These are phyloP conservation scores for Syzygium jambos DNA, from an alignment of 345 rosid species.

Conservation along the genomic window DNA sequence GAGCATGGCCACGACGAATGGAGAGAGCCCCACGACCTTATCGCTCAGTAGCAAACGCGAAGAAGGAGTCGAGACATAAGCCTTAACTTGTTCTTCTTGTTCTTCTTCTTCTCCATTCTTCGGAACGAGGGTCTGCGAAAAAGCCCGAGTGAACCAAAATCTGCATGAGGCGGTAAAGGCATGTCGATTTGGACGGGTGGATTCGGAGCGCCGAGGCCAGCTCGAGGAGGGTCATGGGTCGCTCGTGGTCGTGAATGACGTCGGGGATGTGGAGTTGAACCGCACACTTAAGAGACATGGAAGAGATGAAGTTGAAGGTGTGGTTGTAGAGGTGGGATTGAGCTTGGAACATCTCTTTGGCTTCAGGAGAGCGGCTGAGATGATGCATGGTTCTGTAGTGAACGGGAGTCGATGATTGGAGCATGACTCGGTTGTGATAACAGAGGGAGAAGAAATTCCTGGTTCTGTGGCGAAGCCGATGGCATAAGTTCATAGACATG, in stretches of 20 bases:
- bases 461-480: no score
- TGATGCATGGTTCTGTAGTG: no score
- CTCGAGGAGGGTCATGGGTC: constrained; percentile 27
- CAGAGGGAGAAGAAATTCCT: no score
- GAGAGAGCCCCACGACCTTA: no score
- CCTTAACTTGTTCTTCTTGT: constrained; percentile 4
- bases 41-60: no score
- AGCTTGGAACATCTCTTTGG: constrained; percentile 19
- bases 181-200: constrained; percentile 11
- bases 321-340: constrained; percentile 29
- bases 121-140: constrained; percentile 2
- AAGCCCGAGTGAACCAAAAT: constrained; percentile 26
- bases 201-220: constrained; percentile 22
- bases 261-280: constrained; percentile 36
- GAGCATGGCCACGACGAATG: no score
- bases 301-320: constrained; percentile 19
- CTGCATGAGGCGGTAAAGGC: constrained; percentile 28
- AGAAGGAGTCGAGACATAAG: constrained; percentile 1
- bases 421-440: no score
- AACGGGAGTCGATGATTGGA: no score
- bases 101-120: not conserved
- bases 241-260: constrained; percentile 22
- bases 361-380: not conserved
- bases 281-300: constrained; percentile 38
- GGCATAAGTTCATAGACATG: no score